These are phyloP conservation scores for Teunomyces atbi DNA, from an alignment of 805 yeast genomes.

Conservation along the genomic window DNA sequence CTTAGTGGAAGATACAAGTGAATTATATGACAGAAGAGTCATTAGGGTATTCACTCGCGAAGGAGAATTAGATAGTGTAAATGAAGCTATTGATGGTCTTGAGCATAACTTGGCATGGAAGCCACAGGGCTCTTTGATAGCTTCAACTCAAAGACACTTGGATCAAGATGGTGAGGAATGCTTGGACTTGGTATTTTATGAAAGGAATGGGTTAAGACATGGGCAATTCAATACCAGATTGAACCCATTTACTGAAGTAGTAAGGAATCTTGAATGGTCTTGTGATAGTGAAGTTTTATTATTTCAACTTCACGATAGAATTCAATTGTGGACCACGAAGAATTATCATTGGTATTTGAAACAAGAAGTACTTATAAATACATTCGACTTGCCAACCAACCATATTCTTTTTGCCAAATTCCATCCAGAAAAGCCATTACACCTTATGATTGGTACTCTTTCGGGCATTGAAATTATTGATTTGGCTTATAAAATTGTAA, in stretches of 20 bases:
- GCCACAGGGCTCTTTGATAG: conserved; percentile 85
- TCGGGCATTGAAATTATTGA: conserved; percentile 59
- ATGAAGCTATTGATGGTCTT: conserved; percentile 85
- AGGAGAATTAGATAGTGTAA: conserved; percentile 74
- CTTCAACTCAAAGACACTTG: conserved; percentile 68
- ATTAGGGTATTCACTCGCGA: conserved; percentile 79
- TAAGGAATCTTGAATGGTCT: conserved; percentile 72
- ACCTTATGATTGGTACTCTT: conserved; percentile 62
- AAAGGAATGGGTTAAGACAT: conserved; percentile 88
- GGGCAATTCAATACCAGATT: conserved; percentile 77
- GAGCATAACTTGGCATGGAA: conserved; percentile 80
- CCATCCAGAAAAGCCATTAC: conserved; percentile 87
- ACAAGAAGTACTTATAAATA: conserved; percentile 56
- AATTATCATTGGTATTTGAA: conserved; percentile 96
- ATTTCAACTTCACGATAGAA: conserved; percentile 53
- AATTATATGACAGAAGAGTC: conserved; percentile 58
- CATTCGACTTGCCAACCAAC: conserved; percentile 15
- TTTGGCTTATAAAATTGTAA: conserved; percentile 57
- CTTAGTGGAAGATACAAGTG: conserved; percentile 37
- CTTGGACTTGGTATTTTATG: conserved; percentile 72
- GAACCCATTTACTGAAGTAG: conserved; percentile 42
- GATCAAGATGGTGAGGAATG: conserved; percentile 51
- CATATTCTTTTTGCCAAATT: conserved; percentile 55
- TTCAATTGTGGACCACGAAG: conserved; percentile 89
- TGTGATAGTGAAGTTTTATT: conserved; percentile 76